Conservation (phyloP, 371 early-diverging fungal species). For the Funneliformis caledonium region DNA sequence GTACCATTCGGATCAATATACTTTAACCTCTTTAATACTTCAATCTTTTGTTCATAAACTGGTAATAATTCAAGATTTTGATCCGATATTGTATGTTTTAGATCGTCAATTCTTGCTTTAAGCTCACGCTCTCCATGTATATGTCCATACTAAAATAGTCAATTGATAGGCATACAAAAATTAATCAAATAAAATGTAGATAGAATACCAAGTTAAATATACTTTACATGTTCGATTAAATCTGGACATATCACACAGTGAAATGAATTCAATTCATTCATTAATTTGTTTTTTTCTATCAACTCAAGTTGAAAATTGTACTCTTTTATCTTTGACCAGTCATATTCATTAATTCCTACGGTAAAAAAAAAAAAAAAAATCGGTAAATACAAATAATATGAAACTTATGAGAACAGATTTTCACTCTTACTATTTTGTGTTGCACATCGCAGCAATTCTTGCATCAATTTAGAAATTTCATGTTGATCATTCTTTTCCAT, state of each 20-base stretch:
- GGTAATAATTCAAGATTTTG: constrained; percentile 92
- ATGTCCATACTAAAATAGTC: constrained; percentile 58
- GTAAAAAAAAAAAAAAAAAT: neutral
- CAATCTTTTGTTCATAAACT: constrained; percentile 88
- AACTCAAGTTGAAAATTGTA: constrained; percentile 82
- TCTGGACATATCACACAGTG: constrained; percentile 88
- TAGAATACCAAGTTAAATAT: neutral
- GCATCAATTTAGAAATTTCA: constrained; percentile 55
- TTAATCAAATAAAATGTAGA: constrained; percentile 18
- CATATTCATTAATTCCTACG: constrained; percentile 59
- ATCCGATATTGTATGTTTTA: constrained; percentile 81
- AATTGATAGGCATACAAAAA: neutral
- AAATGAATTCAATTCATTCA: constrained; percentile 55
- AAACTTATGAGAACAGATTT: neutral
- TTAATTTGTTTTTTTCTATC: constrained; percentile 54
- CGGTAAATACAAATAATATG: neutral
- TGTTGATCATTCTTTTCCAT: constrained; percentile 53
- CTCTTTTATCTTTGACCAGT: constrained; percentile 79
- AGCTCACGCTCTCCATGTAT: constrained; percentile 72
- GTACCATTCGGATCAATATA: constrained; percentile 86
- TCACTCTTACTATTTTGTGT: constrained; percentile 47
- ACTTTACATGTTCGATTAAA: constrained; percentile 72
- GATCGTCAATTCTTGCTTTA: constrained; percentile 69
- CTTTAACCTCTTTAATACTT: constrained; percentile 76
- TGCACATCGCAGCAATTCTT: constrained; percentile 62